These are phyloP conservation scores for Coemansia asiatica DNA, from an alignment of 192 early-diverging fungal genomes.

Conservation along the genomic window DNA sequence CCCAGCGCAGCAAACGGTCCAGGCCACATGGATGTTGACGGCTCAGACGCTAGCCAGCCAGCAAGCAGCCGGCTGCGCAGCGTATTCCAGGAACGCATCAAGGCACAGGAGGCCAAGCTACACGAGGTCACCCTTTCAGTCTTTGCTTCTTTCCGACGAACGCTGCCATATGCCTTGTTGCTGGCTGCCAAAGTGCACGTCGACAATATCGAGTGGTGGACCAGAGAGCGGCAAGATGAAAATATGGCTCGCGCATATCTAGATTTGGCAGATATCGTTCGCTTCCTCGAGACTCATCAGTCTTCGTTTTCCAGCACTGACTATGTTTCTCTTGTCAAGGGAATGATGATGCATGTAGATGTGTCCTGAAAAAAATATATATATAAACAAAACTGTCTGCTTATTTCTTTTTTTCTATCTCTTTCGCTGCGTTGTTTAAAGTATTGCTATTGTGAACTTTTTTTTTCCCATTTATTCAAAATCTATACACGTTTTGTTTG, in stretches of 20 bases:
- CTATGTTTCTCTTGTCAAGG: slow-evolving; percentile 50
- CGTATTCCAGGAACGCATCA: slow-evolving; percentile 45
- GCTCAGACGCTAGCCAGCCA: slow-evolving; percentile 4
- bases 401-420: not conserved
- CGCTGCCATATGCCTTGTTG: slow-evolving; percentile 47
- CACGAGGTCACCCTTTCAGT: slow-evolving; percentile 42
- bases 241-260: slow-evolving; percentile 40
- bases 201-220: slow-evolving; percentile 53
- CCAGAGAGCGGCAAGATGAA: slow-evolving; percentile 25
- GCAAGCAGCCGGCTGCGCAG: slow-evolving; percentile 19
- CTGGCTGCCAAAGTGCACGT: slow-evolving; percentile 49
- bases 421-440: slow-evolving; percentile 4
- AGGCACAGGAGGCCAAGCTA: slow-evolving; percentile 35
- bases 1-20: not conserved
- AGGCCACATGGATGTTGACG: slow-evolving; percentile 19
- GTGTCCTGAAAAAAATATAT: not conserved
- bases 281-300: slow-evolving; percentile 51
- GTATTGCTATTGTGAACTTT: not conserved
- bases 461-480: too few species aligned
- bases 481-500: too few species aligned
- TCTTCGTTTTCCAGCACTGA: slow-evolving; percentile 41
- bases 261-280: slow-evolving; percentile 33
- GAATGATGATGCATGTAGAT: slow-evolving; percentile 38
- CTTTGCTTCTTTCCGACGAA: slow-evolving; percentile 48
- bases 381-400: not conserved